phyloP scores from a whole-genome alignment of 1,284 basidiomycete species.

The Cryptococcus sp. region DNA sequence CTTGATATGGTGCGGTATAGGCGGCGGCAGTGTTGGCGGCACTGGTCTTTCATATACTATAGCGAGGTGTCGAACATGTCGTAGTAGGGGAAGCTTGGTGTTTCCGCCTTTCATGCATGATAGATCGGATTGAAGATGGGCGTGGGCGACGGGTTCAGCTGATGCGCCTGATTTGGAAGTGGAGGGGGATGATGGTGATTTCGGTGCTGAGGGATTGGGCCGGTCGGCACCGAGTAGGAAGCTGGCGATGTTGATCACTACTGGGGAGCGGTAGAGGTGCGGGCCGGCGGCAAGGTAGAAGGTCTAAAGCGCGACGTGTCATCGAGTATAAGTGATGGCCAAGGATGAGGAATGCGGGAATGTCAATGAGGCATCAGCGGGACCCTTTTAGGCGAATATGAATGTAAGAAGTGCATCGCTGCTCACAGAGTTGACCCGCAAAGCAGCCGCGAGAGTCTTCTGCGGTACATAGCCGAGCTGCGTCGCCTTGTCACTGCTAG shows the following conservation, averaged over 20 bases:
- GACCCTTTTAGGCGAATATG: too few relatives aligned
- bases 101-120: too few relatives aligned
- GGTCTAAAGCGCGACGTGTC: neutral
- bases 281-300: neutral
- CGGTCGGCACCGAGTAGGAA: neutral
- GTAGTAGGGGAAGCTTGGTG: neutral
- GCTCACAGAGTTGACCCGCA: constrained; percentile 9
- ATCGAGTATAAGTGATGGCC: too few relatives aligned
- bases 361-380: neutral
- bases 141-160: neutral
- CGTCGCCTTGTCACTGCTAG: neutral
- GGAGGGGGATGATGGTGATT: neutral
- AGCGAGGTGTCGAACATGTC: neutral
- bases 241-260: neutral
- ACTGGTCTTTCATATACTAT: neutral
- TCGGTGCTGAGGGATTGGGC: neutral
- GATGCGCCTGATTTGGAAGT: neutral
- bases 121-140: neutral
- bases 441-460: constrained; percentile 5
- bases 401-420: neutral
- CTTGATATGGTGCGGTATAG: neutral
- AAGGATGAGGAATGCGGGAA: neutral
- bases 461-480: neutral
- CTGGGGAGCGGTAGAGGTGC: neutral
- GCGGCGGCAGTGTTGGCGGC: neutral